A percentile compares a stretch with the other conserved stretches of the same genome.
phyloP scores from a whole-genome alignment of 148 eudicot species.

The Talinum fruticosum region DNA sequence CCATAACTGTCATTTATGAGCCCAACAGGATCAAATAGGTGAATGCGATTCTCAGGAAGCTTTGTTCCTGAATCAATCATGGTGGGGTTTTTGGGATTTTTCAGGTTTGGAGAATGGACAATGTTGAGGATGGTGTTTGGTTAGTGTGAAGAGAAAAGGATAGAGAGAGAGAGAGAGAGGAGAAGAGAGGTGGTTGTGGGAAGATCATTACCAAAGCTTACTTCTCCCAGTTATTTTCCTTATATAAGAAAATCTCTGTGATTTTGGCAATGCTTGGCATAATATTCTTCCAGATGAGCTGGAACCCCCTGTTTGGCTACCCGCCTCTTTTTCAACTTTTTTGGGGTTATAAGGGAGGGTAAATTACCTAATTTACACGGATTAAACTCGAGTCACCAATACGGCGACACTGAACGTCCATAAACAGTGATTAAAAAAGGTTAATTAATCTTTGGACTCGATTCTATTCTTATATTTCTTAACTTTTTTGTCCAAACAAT shows the following conservation, averaged over 20 bases:
- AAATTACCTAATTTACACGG: background rate
- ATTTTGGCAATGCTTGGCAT: constrained; percentile 29
- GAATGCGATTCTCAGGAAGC: constrained; percentile 28
- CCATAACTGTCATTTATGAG: constrained; percentile 30
- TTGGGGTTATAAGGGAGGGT: background rate
- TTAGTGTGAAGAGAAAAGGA: constrained; percentile 12
- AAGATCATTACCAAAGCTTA: constrained; percentile 19
- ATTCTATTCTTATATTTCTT: background rate
- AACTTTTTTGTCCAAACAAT: no score
- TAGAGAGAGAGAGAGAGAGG: background rate
- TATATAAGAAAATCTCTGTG: constrained; percentile 17
- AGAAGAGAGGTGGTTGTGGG: constrained; percentile 9
- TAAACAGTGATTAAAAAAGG: no score
- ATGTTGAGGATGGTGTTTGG: constrained; percentile 15
- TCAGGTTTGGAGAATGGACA: background rate
- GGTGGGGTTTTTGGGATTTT: constrained; percentile 13
- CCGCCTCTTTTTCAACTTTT: background rate
- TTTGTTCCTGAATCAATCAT: constrained; percentile 49
- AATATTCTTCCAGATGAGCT: constrained; percentile 31
- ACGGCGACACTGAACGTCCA: no score
- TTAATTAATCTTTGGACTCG: background rate
- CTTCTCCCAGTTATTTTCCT: constrained; percentile 8
- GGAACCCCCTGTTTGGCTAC: constrained; percentile 6
- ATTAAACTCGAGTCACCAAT: no score
- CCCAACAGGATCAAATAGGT: constrained; percentile 40